phyloP scores from a whole-genome alignment of 2,329 filamentous ascomycete species.

The Cercospora janseana region DNA sequence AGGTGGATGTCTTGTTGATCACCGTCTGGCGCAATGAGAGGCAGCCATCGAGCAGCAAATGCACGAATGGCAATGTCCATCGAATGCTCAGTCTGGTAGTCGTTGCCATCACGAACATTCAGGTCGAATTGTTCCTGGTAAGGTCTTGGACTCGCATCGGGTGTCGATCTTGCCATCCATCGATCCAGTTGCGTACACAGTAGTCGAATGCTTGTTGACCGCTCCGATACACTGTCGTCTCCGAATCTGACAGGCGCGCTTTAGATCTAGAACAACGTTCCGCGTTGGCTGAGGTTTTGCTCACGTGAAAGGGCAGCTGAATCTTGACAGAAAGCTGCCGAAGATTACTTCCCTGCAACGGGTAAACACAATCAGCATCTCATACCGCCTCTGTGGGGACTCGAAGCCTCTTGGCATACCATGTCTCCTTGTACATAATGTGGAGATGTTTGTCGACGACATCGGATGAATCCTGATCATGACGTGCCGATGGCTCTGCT shows the following conservation, averaged over 20 bases:
- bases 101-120: not conserved
- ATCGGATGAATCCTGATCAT: not conserved
- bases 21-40: not conserved
- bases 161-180: conserved; percentile 14
- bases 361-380: not conserved
- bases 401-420: not conserved
- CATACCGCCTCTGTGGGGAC: accelerated
- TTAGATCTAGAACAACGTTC: not conserved
- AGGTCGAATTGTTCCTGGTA: conserved; percentile 7
- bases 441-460: not conserved
- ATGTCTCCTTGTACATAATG: conserved; percentile 4
- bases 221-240: conserved; percentile 16
- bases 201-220: conserved; percentile 12
- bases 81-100: conserved; percentile 9
- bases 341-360: conserved; percentile 12
- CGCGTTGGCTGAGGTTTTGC: not conserved
- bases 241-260: conserved; percentile 9
- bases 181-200: conserved; percentile 17
- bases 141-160: not conserved
- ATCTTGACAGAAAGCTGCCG: conserved; percentile 16
- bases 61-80: conserved; percentile 9
- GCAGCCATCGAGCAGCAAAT: conserved; percentile 16
- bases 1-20: not conserved
- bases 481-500: not conserved
- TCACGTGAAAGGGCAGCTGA: conserved; percentile 15